Percentiles rank a stretch among this genome's conserved stretches.
Evolutionary conservation across 1,284 basidiomycete species (phyloP).

Genomic region (Tylopilus sp.): DNA sequence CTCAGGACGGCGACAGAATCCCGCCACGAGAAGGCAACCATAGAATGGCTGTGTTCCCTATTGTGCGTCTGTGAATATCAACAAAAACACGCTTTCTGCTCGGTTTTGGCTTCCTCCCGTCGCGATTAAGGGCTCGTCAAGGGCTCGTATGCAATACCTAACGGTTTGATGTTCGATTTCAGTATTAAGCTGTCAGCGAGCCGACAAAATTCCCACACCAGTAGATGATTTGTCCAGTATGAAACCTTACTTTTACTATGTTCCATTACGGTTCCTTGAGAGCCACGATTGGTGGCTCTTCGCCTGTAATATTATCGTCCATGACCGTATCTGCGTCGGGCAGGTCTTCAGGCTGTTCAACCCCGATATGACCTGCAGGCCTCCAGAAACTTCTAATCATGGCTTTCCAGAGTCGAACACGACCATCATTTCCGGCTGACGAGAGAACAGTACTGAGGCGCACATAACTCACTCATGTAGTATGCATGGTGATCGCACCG

Average conservation of each 20-base stretch:
- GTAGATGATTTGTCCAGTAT: neutral
- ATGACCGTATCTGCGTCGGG: constrained; percentile 49
- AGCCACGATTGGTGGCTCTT: constrained; percentile 23
- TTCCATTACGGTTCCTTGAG: neutral
- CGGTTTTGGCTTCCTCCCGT: too few species aligned
- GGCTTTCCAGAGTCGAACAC: constrained; percentile 90
- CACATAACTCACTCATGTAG: constrained; percentile 16
- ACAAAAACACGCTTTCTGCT: too few species aligned
- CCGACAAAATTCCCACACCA: neutral
- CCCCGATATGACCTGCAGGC: constrained; percentile 80
- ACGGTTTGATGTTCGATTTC: neutral
- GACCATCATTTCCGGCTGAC: constrained; percentile 91
- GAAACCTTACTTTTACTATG: neutral
- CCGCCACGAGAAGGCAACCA: too few species aligned
- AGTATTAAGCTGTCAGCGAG: neutral
- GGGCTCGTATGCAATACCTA: too few species aligned
- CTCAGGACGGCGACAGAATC: too few species aligned
- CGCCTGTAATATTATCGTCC: constrained; percentile 40
- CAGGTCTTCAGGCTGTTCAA: constrained; percentile 75
- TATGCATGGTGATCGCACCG: constrained; percentile 59
- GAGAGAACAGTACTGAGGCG: constrained; percentile 83
- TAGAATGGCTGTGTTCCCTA: too few species aligned
- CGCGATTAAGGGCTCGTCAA: too few species aligned
- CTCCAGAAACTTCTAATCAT: constrained; percentile 81
- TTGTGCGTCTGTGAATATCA: too few species aligned